Evolutionary conservation across 2,329 filamentous ascomycete species (phyloP).

Genomic region (Diaporthe amygdali): DNA sequence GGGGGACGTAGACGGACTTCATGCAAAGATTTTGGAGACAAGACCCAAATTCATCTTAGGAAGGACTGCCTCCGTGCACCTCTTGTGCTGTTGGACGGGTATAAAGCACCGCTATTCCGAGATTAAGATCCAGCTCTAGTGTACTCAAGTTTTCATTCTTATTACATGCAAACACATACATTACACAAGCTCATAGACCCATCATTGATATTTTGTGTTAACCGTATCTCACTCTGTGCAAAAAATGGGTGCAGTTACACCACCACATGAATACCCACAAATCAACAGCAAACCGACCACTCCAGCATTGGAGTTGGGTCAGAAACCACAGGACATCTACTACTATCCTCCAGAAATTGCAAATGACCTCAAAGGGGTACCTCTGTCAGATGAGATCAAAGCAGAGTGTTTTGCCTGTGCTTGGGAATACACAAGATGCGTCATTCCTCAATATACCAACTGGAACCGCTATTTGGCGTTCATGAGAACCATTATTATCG

Average conservation of each 20-base stretch:
- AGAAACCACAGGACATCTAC: constrained; percentile 8
- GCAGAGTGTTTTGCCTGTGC: constrained; percentile 29
- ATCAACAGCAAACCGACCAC: too few relatives aligned
- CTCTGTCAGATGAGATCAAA: constrained; percentile 21
- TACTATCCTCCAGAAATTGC: constrained; percentile 25
- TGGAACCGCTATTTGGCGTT: constrained; percentile 32
- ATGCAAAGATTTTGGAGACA: background rate
- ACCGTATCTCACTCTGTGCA: too few relatives aligned
- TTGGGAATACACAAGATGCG: constrained; percentile 33
- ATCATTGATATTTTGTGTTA: background rate
- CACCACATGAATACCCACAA: background rate
- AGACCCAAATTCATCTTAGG: too few relatives aligned
- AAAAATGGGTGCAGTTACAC: background rate
- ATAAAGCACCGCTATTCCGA: too few relatives aligned
- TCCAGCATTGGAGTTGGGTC: too few relatives aligned
- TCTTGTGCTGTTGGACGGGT: too few relatives aligned
- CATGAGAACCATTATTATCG: constrained; percentile 29
- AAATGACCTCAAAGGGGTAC: constrained; percentile 15
- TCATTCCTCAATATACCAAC: constrained; percentile 33
- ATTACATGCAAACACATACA: too few relatives aligned
- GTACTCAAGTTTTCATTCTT: too few relatives aligned
- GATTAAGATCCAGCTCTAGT: too few relatives aligned
- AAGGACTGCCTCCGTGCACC: too few relatives aligned
- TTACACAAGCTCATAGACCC: too few relatives aligned
- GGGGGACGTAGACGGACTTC: background rate